Base-by-base conservation (phyloP, 2,329 filamentous ascomycete genomes). In the Bipolaris zeicola region DNA sequence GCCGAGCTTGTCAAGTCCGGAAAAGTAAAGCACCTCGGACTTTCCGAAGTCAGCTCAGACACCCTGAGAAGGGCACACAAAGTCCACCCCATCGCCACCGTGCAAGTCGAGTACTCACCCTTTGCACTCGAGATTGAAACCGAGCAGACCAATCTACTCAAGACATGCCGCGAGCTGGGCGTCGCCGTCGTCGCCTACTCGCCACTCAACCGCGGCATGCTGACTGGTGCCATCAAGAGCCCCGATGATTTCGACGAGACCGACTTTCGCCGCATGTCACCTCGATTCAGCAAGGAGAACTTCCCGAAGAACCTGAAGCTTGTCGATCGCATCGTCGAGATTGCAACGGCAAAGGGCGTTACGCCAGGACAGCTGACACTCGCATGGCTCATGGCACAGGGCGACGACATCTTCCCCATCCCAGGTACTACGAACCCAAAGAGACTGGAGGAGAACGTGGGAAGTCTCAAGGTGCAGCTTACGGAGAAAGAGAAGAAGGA, bases 341-440 rank as follows among this genome's bases (percentile, higher is more conserved):
- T 78, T 6, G 76, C 75, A 7, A 64, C 70, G 51, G 62, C 70
- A 58, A 88, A 89, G 73, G 80, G 77, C 3, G 79, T 78, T 43
- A 87, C 86, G 0, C 63, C 84, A 0, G 79, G 80, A 0, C 88
- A 91, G 68, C 67, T 90, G 44, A 82, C 83, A 0, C 57, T 78
- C n/a, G 74, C 74, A 6, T 78, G 76, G 75, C 45, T 77, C 38
- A 24, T 77, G 57, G 66, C 66, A 6, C 76, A 79, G 51, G 76
- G 81, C 76, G 81, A 83, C 5, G 76, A 70, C 52, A 72, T 66
- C 73, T 82, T 90, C 63, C 84, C 87, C 0, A 89, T 84, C 55
- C 83, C 83, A 0, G 83, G 83, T 6, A 76, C 72, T 10, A 74
- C 71, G 7, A 70, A 64, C 54, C 7, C 68, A 3, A 58, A 69